Percentiles rank a stretch among this genome's conserved stretches.
phyloP scores from a whole-genome alignment of 1,284 basidiomycete genomes.

The Rhodotorula sp. region DNA sequence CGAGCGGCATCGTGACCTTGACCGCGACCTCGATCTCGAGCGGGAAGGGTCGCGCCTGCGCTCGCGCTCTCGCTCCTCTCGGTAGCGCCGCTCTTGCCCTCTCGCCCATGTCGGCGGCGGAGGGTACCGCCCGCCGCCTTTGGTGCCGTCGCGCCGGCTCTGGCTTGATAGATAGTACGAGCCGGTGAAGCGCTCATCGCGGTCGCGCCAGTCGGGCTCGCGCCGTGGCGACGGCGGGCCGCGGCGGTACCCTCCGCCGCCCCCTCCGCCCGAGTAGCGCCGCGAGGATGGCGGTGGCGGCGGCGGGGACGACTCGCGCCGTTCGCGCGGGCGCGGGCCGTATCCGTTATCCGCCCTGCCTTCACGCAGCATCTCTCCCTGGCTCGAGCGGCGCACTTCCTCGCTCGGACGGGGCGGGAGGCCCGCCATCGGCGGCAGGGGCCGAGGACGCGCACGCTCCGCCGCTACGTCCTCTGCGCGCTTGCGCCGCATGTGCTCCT shows the following conservation, averaged over 20 bases:
- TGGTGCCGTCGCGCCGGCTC: conserved; percentile 4
- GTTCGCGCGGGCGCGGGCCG: not conserved
- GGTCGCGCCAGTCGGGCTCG: conserved; percentile 32
- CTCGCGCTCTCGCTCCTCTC: not conserved
- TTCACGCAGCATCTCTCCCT: conserved; percentile 1
- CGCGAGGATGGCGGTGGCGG: not conserved
- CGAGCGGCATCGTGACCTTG: not conserved
- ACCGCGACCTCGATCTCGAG: conserved; percentile 3
- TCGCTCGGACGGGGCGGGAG: not conserved
- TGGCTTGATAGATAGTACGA: conserved; percentile 19
- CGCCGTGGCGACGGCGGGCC: not conserved
- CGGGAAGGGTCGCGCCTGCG: too few species aligned
- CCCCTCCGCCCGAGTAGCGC: not conserved
- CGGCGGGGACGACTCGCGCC: not conserved
- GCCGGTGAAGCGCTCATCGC: conserved; percentile 21
- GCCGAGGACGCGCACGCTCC: not conserved
- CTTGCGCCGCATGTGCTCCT: conserved; percentile 12
- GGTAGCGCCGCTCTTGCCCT: not conserved
- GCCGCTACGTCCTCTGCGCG: conserved; percentile 10
- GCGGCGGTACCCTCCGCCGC: not conserved
- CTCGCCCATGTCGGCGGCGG: not conserved
- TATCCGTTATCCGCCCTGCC: not conserved
- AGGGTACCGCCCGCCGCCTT: not conserved
- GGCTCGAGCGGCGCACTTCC: not conserved
- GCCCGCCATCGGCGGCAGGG: conserved; percentile 2